Conservation (phyloP, 768 basidiomycete genomes). For the Termitomyces titanicus region DNA sequence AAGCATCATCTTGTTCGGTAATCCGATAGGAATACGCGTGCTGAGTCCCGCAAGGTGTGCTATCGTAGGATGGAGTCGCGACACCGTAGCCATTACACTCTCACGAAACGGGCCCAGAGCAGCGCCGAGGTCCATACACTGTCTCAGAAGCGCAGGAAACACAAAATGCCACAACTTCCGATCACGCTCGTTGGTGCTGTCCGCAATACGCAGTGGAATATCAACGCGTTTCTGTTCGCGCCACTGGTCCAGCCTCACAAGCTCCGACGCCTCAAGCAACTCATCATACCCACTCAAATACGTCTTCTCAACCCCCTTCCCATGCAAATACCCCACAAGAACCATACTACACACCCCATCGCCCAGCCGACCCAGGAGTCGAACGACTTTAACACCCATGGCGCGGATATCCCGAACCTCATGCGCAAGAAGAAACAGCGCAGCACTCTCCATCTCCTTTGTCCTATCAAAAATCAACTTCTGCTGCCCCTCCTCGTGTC, state of each 20-base stretch:
- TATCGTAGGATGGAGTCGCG: constrained; percentile 70
- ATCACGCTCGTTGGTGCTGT: constrained; percentile 66
- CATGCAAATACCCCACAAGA: constrained; percentile 53
- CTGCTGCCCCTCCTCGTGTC: constrained; percentile 43
- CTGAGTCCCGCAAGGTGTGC: constrained; percentile 72
- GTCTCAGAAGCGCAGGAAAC: constrained; percentile 61
- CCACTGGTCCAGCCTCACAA: constrained; percentile 66
- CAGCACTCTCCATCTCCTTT: constrained; percentile 66
- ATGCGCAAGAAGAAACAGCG: constrained; percentile 70
- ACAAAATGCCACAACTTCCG: constrained; percentile 71
- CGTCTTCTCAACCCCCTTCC: constrained; percentile 37
- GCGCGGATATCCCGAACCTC: constrained; percentile 46
- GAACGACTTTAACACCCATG: constrained; percentile 62
- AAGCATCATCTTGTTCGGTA: constrained; percentile 34
- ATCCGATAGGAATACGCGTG: constrained; percentile 45
- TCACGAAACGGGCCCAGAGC: constrained; percentile 56
- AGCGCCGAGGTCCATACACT: constrained; percentile 45
- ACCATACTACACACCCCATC: constrained; percentile 39
- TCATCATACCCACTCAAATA: constrained; percentile 66
- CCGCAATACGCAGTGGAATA: constrained; percentile 63
- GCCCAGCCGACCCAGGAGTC: constrained; percentile 49
- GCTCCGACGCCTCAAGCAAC: constrained; percentile 56
- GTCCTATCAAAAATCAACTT: constrained; percentile 40
- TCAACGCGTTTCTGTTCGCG: constrained; percentile 51
- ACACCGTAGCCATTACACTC: constrained; percentile 60